Percentiles rank a stretch among this genome's conserved stretches.
Conservation (phyloP, 176 grass and related monocot genomes). For the Triticum dicoccoides region DNA sequence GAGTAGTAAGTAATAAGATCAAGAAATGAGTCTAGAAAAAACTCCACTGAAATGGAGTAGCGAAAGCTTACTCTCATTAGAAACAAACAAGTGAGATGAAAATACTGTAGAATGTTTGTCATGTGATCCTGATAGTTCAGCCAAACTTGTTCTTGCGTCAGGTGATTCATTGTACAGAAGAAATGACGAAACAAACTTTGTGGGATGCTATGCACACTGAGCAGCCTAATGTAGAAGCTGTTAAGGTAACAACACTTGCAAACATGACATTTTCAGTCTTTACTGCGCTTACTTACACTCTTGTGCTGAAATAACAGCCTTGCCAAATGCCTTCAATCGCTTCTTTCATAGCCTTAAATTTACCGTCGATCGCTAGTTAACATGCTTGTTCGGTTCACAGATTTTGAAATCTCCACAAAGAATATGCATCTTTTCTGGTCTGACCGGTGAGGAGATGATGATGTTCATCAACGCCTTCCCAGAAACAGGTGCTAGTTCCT, state of each 20-base stretch:
- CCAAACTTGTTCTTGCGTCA: slow-evolving; percentile 23
- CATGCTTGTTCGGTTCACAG: slow-evolving; percentile 32
- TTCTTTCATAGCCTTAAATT: not conserved
- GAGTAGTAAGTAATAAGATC: not conserved
- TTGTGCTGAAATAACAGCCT: not conserved
- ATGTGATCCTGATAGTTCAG: slow-evolving; percentile 3
- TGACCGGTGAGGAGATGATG: slow-evolving; percentile 96
- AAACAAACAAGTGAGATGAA: not conserved
- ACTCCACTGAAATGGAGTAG: not conserved
- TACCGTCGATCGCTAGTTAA: not conserved
- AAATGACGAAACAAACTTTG: slow-evolving; percentile 81
- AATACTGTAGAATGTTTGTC: not conserved
- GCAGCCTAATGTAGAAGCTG: slow-evolving; percentile 51
- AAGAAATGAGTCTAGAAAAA: not conserved
- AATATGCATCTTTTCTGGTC: slow-evolving; percentile 85
- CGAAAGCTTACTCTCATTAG: not conserved
- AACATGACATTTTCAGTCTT: not conserved
- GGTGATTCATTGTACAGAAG: slow-evolving; percentile 90
- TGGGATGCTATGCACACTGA: slow-evolving; percentile 87
- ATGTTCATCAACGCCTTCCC: slow-evolving; percentile 94
- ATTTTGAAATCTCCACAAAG: slow-evolving; percentile 59
- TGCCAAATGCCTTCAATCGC: not conserved
- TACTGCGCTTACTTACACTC: not conserved
- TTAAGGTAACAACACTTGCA: slow-evolving; percentile 49
- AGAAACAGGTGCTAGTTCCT: slow-evolving; percentile 56